Conservation (phyloP, 2,329 filamentous ascomycete species). For the Exophiala oligosperma region DNA sequence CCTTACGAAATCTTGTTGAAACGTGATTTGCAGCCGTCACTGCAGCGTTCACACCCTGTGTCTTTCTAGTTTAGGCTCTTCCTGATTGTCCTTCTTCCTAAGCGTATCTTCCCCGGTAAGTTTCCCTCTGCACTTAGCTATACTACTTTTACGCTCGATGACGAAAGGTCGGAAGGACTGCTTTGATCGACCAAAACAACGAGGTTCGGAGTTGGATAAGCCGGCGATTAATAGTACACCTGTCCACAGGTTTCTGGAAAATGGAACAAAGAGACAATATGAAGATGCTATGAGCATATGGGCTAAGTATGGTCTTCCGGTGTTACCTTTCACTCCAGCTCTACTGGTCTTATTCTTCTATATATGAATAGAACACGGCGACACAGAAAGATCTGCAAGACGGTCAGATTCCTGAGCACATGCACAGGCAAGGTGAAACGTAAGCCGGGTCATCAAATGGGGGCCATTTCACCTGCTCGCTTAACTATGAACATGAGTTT, state of each 20-base stretch:
- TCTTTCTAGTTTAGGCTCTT: neutral
- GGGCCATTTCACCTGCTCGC: too few relatives aligned
- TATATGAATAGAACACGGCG: neutral
- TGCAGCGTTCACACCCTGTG: neutral
- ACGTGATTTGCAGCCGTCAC: neutral
- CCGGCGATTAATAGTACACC: neutral
- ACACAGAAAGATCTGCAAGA: too few relatives aligned
- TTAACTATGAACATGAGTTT: too few relatives aligned
- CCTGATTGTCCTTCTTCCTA: constrained; percentile 8
- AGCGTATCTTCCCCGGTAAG: neutral
- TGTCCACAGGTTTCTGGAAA: constrained; percentile 1
- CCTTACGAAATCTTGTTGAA: too few relatives aligned
- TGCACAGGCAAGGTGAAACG: too few relatives aligned
- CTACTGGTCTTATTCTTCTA: constrained; percentile 1
- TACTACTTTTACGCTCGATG: constrained; percentile 1
- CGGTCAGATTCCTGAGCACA: too few relatives aligned
- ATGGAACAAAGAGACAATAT: constrained; percentile 2
- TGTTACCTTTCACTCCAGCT: constrained; percentile 2
- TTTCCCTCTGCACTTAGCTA: constrained; percentile 4
- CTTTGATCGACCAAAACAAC: constrained; percentile 4
- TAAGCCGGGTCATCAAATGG: too few relatives aligned
- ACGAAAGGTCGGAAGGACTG: constrained; percentile 3
- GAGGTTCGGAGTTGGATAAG: neutral
- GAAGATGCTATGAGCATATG: neutral
- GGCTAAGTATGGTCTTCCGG: neutral